Base-by-base conservation (phyloP, 2,329 filamentous ascomycete species). In the Paecilomyces formosus region DNA sequence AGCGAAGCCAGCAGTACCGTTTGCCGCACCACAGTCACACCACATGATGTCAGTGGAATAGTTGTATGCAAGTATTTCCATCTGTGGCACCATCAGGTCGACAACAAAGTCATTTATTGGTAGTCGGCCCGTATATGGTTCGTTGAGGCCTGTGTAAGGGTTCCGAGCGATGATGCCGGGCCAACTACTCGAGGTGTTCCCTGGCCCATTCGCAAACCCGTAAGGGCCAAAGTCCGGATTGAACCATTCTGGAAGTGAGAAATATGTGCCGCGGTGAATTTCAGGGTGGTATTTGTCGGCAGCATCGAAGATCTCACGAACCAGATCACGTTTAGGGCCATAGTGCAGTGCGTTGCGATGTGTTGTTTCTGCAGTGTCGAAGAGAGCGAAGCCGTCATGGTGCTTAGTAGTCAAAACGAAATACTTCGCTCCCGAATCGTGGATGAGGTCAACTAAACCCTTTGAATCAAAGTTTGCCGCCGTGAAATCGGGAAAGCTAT, bases 401-500 rank as follows among this genome's bases (percentile, higher is more conserved):
- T 79, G 78, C 61, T 80, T 80, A 58, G 69, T 73, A 5, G 74
- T 71, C 56, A 76, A 70, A 1, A 79, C 74, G 63, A 78, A 77
- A 66, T 80, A 75, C 21, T 78, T 76, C 6, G 81, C 81, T 7
- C 80, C 81, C 1, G 80, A 74, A 35, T 80, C 79, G 1, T 78
- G 76, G 57, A 83, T 78, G 0, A 83, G 73, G 62, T 82, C 79
- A 1, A 82, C 79, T 79, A 80, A 83, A 35, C 75, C 78, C 57
- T 80, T 82, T 0, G 83, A 76, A 61, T 82, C 73, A 62, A 74
- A 85, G 1, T 66, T 65, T 0, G 73, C 70, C 0, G 80, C 80
- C 0, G 80, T 84, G 68, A 84, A 85, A 59, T 81, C 74, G 2
- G 71, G 67, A 63, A 85, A 80, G 56, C 80, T 81, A 65, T 85